Conservation (phyloP, 768 basidiomycete genomes). For the Mrakia blollopis region DNA sequence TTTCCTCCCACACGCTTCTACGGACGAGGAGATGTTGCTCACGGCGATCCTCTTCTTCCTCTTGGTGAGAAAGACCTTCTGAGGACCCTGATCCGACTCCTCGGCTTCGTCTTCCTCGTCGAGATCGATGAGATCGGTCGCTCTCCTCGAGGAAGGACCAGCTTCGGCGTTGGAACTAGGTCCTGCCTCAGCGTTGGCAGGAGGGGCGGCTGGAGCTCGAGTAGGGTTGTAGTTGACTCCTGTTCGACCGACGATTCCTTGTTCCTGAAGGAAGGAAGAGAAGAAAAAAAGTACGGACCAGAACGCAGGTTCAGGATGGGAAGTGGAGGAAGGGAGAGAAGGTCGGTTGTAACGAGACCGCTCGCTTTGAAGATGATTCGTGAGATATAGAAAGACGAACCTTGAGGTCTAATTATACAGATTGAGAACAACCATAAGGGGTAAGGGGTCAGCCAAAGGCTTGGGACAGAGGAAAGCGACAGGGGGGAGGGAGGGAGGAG, state of each 20-base stretch:
- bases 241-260: slow-evolving; percentile 28
- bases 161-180: slow-evolving; percentile 12
- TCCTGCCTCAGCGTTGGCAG: slow-evolving; percentile 10
- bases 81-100: background rate
- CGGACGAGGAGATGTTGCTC: background rate
- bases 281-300: background rate
- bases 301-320: background rate
- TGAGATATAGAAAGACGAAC: background rate
- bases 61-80: background rate
- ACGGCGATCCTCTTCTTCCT: slow-evolving; percentile 4
- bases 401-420: slow-evolving; percentile 17
- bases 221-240: slow-evolving; percentile 18
- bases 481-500: background rate
- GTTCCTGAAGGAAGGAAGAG: slow-evolving; percentile 12
- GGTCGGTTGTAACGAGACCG: background rate
- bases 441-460: background rate
- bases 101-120: slow-evolving; percentile 1
- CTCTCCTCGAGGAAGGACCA: background rate
- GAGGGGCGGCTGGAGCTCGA: background rate
- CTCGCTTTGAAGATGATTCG: too few relatives aligned
- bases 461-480: background rate
- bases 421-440: too few relatives aligned
- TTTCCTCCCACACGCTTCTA: background rate
- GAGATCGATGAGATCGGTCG: background rate
- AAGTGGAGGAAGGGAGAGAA: background rate